Percentiles rank a stretch among this genome's conserved stretches.
These are phyloP conservation scores for Ceratorhiza oryzae-sativae DNA, from an alignment of 1,284 basidiomycete species.

Conservation along the genomic window DNA sequence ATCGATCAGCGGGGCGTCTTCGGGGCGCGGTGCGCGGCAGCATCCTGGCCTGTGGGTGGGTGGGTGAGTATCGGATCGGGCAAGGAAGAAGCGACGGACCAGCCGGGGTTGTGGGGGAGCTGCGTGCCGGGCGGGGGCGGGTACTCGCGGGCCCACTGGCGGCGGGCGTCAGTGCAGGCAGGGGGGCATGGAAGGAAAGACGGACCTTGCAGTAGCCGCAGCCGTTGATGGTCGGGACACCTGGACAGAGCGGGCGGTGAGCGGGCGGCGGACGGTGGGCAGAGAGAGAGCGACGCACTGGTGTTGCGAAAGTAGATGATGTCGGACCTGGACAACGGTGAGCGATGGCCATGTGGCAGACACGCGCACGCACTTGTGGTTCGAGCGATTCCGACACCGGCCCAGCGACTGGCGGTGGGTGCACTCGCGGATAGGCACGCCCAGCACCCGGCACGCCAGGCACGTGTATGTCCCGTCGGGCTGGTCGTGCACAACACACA, in stretches of 20 bases:
- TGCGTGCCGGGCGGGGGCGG: conserved; percentile 29
- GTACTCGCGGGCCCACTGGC: conserved; percentile 40
- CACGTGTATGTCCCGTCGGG: conserved; percentile 37
- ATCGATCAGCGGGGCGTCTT: conserved; percentile 34
- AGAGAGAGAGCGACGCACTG: conserved; percentile 26
- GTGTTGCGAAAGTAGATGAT: conserved; percentile 41
- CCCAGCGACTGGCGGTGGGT: conserved; percentile 32
- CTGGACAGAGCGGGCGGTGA: conserved; percentile 3
- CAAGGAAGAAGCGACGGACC: conserved; percentile 6
- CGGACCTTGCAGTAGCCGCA: conserved; percentile 42
- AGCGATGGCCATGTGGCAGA: conserved; percentile 16
- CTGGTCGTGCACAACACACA: conserved; percentile 36
- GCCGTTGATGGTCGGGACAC: conserved; percentile 34
- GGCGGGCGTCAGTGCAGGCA: background rate
- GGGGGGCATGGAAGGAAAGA: background rate
- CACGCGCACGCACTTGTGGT: conserved; percentile 34
- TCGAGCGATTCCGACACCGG: conserved; percentile 33
- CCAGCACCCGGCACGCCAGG: conserved; percentile 31
- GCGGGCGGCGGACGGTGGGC: background rate
- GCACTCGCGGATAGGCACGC: conserved; percentile 21
- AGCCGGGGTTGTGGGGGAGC: conserved; percentile 40
- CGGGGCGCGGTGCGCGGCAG: conserved; percentile 40
- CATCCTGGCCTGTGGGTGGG: conserved; percentile 38
- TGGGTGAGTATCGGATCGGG: background rate
- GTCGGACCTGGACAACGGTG: conserved; percentile 29